Evolutionary conservation across 2,329 filamentous ascomycete genomes (phyloP).

Genomic region (Colletotrichum eleusines): DNA sequence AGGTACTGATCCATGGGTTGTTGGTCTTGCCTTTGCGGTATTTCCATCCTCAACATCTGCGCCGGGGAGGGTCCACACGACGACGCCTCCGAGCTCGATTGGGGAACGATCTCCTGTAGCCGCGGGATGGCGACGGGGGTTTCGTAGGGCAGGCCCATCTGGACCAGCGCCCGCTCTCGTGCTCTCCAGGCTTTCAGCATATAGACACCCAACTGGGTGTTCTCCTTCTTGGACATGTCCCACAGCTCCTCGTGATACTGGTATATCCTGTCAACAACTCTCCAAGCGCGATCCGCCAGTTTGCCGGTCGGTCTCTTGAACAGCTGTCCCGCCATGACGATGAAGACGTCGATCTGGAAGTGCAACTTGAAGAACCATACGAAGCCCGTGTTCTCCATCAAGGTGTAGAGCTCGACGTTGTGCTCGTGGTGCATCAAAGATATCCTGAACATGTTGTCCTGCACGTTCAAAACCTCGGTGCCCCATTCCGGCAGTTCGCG

Average conservation of each 20-base stretch:
- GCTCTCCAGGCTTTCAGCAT: slow-evolving; percentile 65
- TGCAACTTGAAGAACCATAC: slow-evolving; percentile 67
- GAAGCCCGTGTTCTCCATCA: slow-evolving; percentile 60
- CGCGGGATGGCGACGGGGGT: slow-evolving; percentile 60
- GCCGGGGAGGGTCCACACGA: slow-evolving; percentile 47
- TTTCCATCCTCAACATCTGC: slow-evolving; percentile 45
- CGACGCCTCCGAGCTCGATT: slow-evolving; percentile 51
- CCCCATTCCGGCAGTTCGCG: slow-evolving; percentile 62
- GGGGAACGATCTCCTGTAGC: slow-evolving; percentile 58
- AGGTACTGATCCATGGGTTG: slow-evolving; percentile 60
- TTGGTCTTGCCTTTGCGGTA: slow-evolving; percentile 44
- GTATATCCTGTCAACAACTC: slow-evolving; percentile 60
- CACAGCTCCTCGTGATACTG: slow-evolving; percentile 63
- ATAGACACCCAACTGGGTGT: slow-evolving; percentile 60
- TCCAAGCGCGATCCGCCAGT: slow-evolving; percentile 68
- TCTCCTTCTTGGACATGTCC: slow-evolving; percentile 60
- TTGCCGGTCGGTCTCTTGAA: slow-evolving; percentile 59
- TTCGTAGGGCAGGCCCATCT: slow-evolving; percentile 54
- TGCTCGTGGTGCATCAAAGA: slow-evolving; percentile 63
- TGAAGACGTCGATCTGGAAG: slow-evolving; percentile 68
- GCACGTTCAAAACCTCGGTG: slow-evolving; percentile 60
- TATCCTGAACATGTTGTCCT: slow-evolving; percentile 69
- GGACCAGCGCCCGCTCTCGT: slow-evolving; percentile 58
- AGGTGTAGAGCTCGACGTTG: slow-evolving; percentile 58
- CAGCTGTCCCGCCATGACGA: slow-evolving; percentile 67